Base-by-base conservation (phyloP, 768 basidiomycete species). In the Rhizopogon vesiculosus region DNA sequence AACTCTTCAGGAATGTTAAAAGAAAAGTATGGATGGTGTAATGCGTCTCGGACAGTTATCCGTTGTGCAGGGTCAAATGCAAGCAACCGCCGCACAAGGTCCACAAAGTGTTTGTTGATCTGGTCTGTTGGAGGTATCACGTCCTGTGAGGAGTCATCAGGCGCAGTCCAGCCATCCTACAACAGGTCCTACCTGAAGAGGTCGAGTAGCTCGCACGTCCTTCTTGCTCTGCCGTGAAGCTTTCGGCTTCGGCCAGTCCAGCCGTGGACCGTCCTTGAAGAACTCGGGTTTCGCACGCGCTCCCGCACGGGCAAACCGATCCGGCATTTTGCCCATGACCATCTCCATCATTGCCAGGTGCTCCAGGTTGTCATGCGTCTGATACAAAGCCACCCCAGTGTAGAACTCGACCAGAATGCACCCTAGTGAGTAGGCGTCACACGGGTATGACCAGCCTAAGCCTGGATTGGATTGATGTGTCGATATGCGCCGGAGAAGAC, bases 321-420 rank as follows among this genome's bases (percentile, higher is more conserved):
- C 86, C 0, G 95, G 92, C 88, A 98, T 95, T 75, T 90, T 91
- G 56, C 96, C 96, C 91, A 98, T 98, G 40, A 98, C 97, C 69
- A 91, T 87, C 69, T 98, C 95, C 97, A 99, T 99, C 97, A 99
- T 99, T 41, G 96, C 97, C 13, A 99, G 84, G 72, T 99, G 97
- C 70, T 99, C 97, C 8, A 98, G 82, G 69, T 99, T 98, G 73
- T 98, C 96, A 65, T 98, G 97, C 0, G 97, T 98, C 72, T 99
- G 97, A 74, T 97, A 99, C n/a, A 99, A 81, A 7, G 97, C 97
- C 35, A 93, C 85, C 28, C 97, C 97, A 16, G 97, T 99, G 75
- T 85, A 96, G 70, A 99, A 98, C 70, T 99, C 97, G 56, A 99
- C 95, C 25, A 99, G 83, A 62, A 99, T 99, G 73, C 97, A 99